phyloP scores from a whole-genome alignment of 164 flowering plant genomes.

The Sedum album region DNA sequence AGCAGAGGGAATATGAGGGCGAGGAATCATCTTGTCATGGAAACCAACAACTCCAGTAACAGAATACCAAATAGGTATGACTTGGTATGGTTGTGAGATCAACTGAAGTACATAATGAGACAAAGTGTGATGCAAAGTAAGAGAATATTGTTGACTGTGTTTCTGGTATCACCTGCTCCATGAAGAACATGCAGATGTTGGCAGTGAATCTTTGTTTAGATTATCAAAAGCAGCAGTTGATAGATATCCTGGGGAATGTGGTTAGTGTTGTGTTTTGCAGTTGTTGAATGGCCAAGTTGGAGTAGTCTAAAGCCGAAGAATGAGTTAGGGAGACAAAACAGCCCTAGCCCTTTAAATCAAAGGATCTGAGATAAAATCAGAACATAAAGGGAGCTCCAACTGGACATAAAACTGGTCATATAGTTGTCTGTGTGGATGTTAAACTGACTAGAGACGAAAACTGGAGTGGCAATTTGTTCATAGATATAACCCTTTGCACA shows the following conservation, averaged over 20 bases:
- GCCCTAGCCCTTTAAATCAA: not conserved
- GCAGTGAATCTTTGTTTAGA: not conserved
- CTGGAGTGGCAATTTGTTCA: not conserved
- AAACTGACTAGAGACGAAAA: not conserved
- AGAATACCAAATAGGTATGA: slow-evolving; percentile 2
- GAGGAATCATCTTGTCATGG: not conserved
- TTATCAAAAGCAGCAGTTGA: not conserved
- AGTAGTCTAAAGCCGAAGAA: not conserved
- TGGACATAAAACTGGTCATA: not conserved
- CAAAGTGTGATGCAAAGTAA: not conserved
- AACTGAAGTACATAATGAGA: not conserved
- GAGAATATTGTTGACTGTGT: slow-evolving; percentile 3
- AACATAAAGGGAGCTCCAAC: not conserved
- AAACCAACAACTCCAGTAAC: slow-evolving; percentile 7
- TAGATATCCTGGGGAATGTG: not conserved
- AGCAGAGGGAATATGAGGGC: not conserved
- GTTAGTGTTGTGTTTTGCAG: not conserved
- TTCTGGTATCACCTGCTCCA: slow-evolving; percentile 8
- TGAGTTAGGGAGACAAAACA: not conserved
- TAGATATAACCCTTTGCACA: not conserved
- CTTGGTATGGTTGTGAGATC: not conserved
- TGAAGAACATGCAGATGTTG: slow-evolving; percentile 1
- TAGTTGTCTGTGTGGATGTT: not conserved
- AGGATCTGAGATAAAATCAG: not conserved
- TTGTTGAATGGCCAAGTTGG: not conserved